A percentile compares a stretch with the other conserved stretches of the same genome.
Conservation (phyloP, 1,284 basidiomycete genomes). For the Heimioporus retisporus region DNA sequence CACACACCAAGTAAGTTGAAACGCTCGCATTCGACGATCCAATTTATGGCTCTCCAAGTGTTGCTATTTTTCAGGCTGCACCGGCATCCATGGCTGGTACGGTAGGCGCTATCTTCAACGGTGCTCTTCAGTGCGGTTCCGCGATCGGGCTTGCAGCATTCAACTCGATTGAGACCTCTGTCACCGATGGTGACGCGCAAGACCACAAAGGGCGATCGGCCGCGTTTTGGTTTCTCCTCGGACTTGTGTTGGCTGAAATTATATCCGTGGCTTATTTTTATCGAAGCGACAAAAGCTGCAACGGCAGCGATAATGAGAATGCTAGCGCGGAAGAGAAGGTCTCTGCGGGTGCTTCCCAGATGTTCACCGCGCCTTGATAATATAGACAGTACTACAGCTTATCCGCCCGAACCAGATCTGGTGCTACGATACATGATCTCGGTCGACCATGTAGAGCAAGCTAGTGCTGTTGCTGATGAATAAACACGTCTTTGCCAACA, state of each 20-base stretch:
- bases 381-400: too few species aligned
- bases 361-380: too few species aligned
- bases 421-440: too few species aligned
- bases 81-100: constrained; percentile 61
- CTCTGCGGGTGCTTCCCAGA: background rate
- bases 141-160: constrained; percentile 60
- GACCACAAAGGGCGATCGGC: constrained; percentile 55
- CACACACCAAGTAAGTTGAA: constrained; percentile 48
- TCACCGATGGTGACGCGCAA: constrained; percentile 44
- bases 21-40: constrained; percentile 1
- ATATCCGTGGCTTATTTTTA: constrained; percentile 53
- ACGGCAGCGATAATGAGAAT: too few species aligned
- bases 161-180: constrained; percentile 58
- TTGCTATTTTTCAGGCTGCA: constrained; percentile 60
- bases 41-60: constrained; percentile 43
- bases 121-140: constrained; percentile 62
- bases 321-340: background rate
- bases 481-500: too few species aligned
- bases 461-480: too few species aligned
- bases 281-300: constrained; percentile 19
- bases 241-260: constrained; percentile 46
- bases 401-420: too few species aligned
- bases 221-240: constrained; percentile 62
- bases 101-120: constrained; percentile 66
- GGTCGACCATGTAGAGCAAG: too few species aligned